Evolutionary conservation across 352 stramenopile genomes (phyloP), one percentile per base, ranked within the genome.

Genomic region (Globisporangium viniferum): DNA sequence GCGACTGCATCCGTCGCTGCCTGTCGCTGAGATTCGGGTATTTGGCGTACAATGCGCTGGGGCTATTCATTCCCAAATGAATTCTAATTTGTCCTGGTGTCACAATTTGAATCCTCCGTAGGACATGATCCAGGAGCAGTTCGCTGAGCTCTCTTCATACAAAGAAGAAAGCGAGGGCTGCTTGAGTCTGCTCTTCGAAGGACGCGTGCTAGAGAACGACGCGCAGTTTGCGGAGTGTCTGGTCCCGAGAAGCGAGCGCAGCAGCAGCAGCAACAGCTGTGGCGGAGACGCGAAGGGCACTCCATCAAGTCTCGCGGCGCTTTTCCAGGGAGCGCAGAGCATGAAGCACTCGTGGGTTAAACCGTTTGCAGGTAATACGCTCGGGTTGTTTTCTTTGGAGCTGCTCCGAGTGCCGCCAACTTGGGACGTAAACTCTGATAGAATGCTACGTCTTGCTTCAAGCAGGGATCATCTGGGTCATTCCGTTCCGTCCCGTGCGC

Each of bases 391-490:
- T 7, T 24, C 14, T 20, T 48, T 48, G 39, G 8, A 20, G 15
- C 15, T 59, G 15, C 15, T 41, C 15, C 44, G 4, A 14, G 29
- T 15, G 12, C 3, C 9, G 18, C 10, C 2, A 18, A 20, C 2
- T 39, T 35, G 53, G 36, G 3, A 44, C 15, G 12, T 15, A 20
- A 20, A n/a, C 14, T 27, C 22, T 58, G 15, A 8, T 18, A 9
- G 10, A 3, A 10, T 24, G 14, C 18, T n/a, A 12, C 24, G 6
- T 8, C n/a, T 5, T 44, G 36, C 4, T 56, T 54, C 27, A 0
- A 0, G 1, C 29, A 91, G 82, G 83, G 27, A 85, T 91, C 65
- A 64, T 91, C 33, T 92, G 81, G 80, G 77, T 90, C 31, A 60
- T 88, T 9, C 81, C 81, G 1, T 90, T 86, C 66, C 76, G 78